phyloP scores from a whole-genome alignment of 139 green algal genomes.

The Chlamydomonas sp. region DNA sequence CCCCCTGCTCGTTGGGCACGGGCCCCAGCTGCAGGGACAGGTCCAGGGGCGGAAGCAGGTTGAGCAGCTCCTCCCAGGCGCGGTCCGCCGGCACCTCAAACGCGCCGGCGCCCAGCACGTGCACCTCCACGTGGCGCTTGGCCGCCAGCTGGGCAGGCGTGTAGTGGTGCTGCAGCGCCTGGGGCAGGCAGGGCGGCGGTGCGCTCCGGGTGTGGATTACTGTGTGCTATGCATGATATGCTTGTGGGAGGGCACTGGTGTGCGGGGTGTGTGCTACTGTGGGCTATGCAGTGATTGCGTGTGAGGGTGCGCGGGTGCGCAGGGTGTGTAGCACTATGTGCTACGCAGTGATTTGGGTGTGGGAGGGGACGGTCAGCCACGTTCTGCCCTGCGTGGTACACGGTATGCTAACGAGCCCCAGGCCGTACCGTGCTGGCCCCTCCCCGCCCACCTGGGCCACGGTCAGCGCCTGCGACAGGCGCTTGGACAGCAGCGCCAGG shows the following conservation, averaged over 20 bases:
- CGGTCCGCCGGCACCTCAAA: conserved; percentile 40
- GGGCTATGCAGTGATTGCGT: too few species aligned
- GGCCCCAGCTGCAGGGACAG: background rate
- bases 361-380: too few species aligned
- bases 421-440: too few species aligned
- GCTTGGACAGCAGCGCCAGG: conserved; percentile 31
- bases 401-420: background rate
- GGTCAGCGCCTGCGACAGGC: conserved; percentile 35
- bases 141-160: background rate
- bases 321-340: too few species aligned
- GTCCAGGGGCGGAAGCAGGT: conserved; percentile 20
- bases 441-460: background rate
- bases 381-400: background rate
- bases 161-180: conserved; percentile 42
- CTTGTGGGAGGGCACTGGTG: too few species aligned
- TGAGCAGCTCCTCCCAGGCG: conserved; percentile 39
- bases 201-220: too few species aligned
- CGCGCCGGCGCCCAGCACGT: conserved; percentile 28
- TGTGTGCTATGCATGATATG: too few species aligned
- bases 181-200: background rate
- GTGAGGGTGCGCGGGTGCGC: too few species aligned
- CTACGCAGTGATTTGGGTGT: too few species aligned
- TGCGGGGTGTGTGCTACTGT: too few species aligned
- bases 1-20: too few species aligned
- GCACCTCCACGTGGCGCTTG: background rate